Conservation (phyloP, 352 stramenopile species). For the Achlya hypogyna region DNA sequence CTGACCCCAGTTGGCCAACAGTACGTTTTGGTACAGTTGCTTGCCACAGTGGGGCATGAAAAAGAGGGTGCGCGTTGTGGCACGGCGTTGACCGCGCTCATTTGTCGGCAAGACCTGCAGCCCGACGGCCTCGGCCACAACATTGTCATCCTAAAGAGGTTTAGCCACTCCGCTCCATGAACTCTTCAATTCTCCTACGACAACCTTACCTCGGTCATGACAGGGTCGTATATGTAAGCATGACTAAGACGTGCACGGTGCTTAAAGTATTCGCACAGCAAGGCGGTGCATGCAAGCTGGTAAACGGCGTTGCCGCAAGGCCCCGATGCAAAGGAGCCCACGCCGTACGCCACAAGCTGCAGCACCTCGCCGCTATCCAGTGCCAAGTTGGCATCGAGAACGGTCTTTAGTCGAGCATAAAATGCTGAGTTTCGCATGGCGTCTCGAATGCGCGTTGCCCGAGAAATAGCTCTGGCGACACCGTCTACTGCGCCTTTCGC, state of each 20-base stretch:
- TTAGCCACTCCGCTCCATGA: neutral
- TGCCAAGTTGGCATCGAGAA: neutral
- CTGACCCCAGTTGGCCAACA: conserved; percentile 67
- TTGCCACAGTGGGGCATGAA: conserved; percentile 89
- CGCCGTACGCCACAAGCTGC: conserved; percentile 9
- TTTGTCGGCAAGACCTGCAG: conserved; percentile 49
- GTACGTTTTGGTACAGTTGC: conserved; percentile 82
- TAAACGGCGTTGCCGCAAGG: conserved; percentile 44
- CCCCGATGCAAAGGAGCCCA: neutral
- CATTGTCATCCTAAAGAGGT: conserved; percentile 33
- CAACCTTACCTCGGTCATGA: conserved; percentile 57
- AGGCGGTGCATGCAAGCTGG: conserved; percentile 54
- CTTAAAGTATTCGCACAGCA: conserved; percentile 21
- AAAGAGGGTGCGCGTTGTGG: conserved; percentile 55
- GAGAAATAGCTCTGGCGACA: neutral
- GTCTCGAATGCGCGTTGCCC: neutral
- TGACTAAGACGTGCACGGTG: neutral
- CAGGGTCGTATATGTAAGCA: conserved; percentile 56
- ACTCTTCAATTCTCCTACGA: neutral
- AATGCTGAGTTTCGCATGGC: neutral
- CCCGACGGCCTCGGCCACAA: conserved; percentile 35
- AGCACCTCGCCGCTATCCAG: neutral
- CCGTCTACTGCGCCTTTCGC: neutral
- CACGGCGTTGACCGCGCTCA: conserved; percentile 41
- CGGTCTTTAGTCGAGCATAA: neutral